These are phyloP conservation scores for Cordia subcordata DNA, from an alignment of 257 asterid genomes.

Conservation along the genomic window DNA sequence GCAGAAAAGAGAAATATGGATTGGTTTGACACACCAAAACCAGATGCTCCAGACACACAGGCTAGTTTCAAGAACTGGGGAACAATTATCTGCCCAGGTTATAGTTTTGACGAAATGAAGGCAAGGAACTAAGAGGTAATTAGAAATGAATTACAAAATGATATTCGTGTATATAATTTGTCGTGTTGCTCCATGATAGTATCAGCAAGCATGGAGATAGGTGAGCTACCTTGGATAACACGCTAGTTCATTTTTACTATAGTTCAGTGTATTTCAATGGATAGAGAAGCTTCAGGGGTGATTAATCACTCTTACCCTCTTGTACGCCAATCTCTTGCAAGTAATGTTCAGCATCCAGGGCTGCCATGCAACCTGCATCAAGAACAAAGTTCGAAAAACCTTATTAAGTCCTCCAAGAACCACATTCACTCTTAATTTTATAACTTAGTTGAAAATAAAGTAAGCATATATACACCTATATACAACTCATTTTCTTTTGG, in stretches of 20 bases:
- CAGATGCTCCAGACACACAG: too few relatives aligned
- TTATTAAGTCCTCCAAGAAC: constrained; percentile 9
- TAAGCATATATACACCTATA: too few relatives aligned
- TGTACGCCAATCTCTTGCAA: constrained; percentile 83
- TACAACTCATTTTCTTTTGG: too few relatives aligned
- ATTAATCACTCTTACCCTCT: constrained; percentile 93
- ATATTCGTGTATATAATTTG: too few relatives aligned
- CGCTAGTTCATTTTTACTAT: neutral
- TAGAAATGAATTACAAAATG: too few relatives aligned
- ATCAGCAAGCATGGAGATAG: too few relatives aligned
- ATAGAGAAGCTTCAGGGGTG: constrained; percentile 21
- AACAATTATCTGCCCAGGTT: too few relatives aligned
- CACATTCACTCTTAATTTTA: neutral
- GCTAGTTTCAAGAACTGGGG: too few relatives aligned
- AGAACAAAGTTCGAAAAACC: neutral
- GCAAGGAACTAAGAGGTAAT: neutral
- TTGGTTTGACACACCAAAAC: too few relatives aligned
- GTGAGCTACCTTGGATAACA: too few relatives aligned
- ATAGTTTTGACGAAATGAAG: too few relatives aligned
- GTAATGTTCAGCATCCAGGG: constrained; percentile 94
- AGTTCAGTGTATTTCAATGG: constrained; percentile 4
- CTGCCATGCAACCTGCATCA: constrained; percentile 95
- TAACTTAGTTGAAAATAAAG: neutral
- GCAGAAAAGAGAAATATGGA: too few relatives aligned
- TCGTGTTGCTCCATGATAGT: neutral